phyloP scores from a whole-genome alignment of 768 basidiomycete genomes.

The Suillus decipiens region DNA sequence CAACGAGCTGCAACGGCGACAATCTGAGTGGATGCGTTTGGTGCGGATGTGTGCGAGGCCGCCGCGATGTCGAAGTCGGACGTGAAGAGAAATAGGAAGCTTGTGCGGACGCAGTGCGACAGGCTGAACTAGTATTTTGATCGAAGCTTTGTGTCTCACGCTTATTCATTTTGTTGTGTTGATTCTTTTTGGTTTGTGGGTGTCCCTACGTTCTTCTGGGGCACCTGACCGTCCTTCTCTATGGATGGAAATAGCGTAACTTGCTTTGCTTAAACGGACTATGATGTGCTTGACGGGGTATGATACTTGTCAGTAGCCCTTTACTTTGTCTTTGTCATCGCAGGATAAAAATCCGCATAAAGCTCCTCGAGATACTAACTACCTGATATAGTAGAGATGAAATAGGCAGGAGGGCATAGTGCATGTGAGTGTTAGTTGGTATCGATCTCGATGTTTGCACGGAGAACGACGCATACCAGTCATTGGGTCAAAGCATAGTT shows the following conservation, averaged over 20 bases:
- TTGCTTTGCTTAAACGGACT: conserved; percentile 84
- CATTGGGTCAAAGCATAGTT: too few relatives aligned
- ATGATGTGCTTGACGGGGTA: conserved; percentile 63
- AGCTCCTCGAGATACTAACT: too few relatives aligned
- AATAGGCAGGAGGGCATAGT: too few relatives aligned
- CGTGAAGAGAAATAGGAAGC: conserved; percentile 15
- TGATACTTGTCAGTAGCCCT: conserved; percentile 45
- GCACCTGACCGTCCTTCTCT: neutral
- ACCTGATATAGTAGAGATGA: too few relatives aligned
- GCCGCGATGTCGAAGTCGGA: conserved; percentile 17
- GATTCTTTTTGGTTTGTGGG: neutral
- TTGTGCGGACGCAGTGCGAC: conserved; percentile 4
- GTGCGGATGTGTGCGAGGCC: conserved; percentile 32
- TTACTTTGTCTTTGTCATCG: conserved; percentile 29
- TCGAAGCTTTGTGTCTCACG: conserved; percentile 28
- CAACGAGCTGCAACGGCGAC: conserved; percentile 43
- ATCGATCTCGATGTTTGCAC: too few relatives aligned
- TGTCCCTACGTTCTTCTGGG: neutral
- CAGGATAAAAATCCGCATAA: too few relatives aligned
- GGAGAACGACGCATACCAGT: too few relatives aligned
- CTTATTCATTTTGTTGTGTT: conserved; percentile 30
- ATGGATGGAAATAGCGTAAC: conserved; percentile 42
- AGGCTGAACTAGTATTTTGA: neutral
- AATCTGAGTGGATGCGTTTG: conserved; percentile 40
- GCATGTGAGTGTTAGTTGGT: too few relatives aligned